These are phyloP conservation scores for Fonsecaea monophora DNA, from an alignment of 2,329 filamentous ascomycete genomes.

Conservation along the genomic window DNA sequence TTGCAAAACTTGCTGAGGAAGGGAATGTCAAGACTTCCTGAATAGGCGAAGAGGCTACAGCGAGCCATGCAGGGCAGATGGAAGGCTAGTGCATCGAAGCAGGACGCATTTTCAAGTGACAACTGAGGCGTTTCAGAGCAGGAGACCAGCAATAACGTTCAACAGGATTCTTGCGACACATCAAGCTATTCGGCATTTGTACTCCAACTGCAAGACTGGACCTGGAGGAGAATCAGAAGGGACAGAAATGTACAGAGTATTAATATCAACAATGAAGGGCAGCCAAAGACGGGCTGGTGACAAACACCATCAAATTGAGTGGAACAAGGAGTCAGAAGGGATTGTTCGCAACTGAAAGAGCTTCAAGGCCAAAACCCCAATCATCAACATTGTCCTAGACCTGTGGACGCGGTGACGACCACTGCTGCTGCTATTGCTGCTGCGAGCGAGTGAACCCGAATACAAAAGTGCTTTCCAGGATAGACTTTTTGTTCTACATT, in stretches of 20 bases:
- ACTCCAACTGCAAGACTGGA: neutral
- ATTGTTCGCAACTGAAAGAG: neutral
- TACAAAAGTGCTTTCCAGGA: neutral
- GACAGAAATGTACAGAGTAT: neutral
- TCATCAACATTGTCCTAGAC: neutral
- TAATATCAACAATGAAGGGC: neutral
- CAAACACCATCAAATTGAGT: neutral
- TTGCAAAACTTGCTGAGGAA: slow-evolving; percentile 2
- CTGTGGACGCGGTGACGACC: neutral
- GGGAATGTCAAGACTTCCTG: neutral
- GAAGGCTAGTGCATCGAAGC: neutral
- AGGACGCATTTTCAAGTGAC: neutral
- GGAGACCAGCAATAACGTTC: neutral
- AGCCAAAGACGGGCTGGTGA: neutral
- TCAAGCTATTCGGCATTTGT: neutral
- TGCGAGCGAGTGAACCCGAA: neutral
- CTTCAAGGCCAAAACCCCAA: neutral
- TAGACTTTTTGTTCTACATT: neutral
- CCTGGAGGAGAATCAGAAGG: neutral
- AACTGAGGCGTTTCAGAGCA: neutral
- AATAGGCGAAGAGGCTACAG: neutral
- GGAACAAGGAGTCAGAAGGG: neutral
- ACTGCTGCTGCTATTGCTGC: neutral
- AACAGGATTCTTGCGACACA: neutral
- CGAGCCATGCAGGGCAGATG: neutral